Percentiles rank a stretch among this genome's conserved stretches.
These are phyloP conservation scores for Yamadazyma endophytica DNA, from an alignment of 805 yeast species.

Conservation along the genomic window DNA sequence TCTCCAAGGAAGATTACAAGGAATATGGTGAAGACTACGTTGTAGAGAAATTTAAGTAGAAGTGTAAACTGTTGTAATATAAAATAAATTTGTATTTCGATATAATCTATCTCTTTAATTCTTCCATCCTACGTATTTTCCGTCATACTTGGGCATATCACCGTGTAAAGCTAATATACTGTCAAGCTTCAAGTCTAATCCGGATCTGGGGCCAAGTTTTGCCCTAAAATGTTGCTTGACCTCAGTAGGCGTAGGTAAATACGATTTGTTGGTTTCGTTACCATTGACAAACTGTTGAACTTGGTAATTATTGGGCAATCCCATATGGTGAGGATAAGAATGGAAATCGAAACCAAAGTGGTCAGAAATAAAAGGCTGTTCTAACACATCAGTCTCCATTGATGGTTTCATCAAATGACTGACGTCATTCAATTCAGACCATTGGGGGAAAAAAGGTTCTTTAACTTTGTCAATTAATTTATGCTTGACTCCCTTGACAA, in stretches of 20 bases:
- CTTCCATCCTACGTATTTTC: slow-evolving; percentile 41
- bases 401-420: slow-evolving; percentile 18
- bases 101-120: slow-evolving; percentile 11
- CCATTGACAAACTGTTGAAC: slow-evolving; percentile 68
- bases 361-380: slow-evolving; percentile 33
- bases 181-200: slow-evolving; percentile 58
- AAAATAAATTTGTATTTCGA: background rate
- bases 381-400: slow-evolving; percentile 20
- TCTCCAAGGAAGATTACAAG: slow-evolving; percentile 60
- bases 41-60: slow-evolving; percentile 30
- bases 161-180: slow-evolving; percentile 58
- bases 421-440: slow-evolving; percentile 17
- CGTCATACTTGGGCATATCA: slow-evolving; percentile 34
- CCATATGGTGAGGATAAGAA: slow-evolving; percentile 62
- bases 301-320: slow-evolving; percentile 71
- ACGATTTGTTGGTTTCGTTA: slow-evolving; percentile 58
- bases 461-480: slow-evolving; percentile 60
- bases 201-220: slow-evolving; percentile 49
- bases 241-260: slow-evolving; percentile 65
- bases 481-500: slow-evolving; percentile 64
- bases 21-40: slow-evolving; percentile 52
- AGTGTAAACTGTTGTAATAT: background rate
- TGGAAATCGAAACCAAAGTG: slow-evolving; percentile 38
- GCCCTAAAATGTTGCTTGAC: slow-evolving; percentile 59
- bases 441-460: slow-evolving; percentile 35